Conservation (phyloP, 371 early-diverging fungal genomes). For the Actinomucor elegans region DNA sequence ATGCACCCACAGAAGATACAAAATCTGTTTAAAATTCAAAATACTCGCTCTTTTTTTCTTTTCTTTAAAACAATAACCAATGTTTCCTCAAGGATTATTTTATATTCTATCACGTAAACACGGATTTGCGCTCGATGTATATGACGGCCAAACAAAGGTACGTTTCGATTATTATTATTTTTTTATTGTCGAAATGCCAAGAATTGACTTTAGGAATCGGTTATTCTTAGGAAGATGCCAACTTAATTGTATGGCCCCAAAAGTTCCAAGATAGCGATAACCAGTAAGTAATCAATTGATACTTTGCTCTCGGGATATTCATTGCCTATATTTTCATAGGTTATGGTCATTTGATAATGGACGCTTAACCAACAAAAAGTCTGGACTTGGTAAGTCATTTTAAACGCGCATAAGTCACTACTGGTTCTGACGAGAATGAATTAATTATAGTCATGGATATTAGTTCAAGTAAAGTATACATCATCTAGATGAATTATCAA, state of each 20-base stretch:
- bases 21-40: too few species aligned
- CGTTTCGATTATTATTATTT: background rate
- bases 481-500: background rate
- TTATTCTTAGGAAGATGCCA: constrained; percentile 34
- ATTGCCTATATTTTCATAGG: constrained; percentile 18
- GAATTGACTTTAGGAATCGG: background rate
- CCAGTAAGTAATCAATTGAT: constrained; percentile 46
- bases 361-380: constrained; percentile 47
- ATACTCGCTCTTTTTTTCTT: constrained; percentile 2
- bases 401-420: too few species aligned
- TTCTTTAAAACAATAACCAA: constrained; percentile 2
- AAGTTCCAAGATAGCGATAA: constrained; percentile 52
- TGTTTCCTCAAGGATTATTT: constrained; percentile 45
- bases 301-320: too few species aligned
- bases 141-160: constrained; percentile 48
- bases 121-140: constrained; percentile 49
- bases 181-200: background rate
- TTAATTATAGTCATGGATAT: constrained; percentile 40
- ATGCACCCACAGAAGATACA: too few species aligned
- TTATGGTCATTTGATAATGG: constrained; percentile 44
- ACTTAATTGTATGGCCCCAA: constrained; percentile 55
- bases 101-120: constrained; percentile 50
- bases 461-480: constrained; percentile 29
- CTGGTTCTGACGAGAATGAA: too few species aligned
- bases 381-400: constrained; percentile 48